Evolutionary conservation across 768 basidiomycete genomes (phyloP), one percentile per base, ranked within the genome.

Genomic region (Myochromella boudieri): DNA sequence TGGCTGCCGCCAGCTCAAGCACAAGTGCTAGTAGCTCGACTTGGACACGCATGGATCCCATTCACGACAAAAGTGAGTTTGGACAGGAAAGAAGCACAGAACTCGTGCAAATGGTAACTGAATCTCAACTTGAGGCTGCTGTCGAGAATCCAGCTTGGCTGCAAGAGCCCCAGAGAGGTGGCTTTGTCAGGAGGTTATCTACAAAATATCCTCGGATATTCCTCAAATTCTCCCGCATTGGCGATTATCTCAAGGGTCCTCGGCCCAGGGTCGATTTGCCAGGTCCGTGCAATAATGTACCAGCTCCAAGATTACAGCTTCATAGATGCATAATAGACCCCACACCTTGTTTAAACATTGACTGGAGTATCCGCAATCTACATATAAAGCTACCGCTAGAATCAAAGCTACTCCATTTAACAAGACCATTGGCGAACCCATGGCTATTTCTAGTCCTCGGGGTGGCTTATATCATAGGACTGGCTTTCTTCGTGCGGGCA

Each of bases 401-500:
- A 59, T 72, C 81, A 10, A 62, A 62, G 1, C 65, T 81, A 36
- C 62, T 81, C 31, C 72, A 72, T 26, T 37, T 69, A 44, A 87
- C 85, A 15, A 74, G 71, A 33, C 72, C 65, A 3, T 63, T 86
- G 44, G 76, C 79, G 5, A 66, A 66, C 18, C 68, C 74, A 12
- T 81, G 76, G 73, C 57, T 88, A 9, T 71, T 89, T 49, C 53
- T 75, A 28, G 28, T 84, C 44, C 69, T 89, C 12, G 75, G 60
- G 21, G 71, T 68, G 20, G 81, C 69, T 2, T 92, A 88, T 62
- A 82, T 92, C 52, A 72, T 90, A 41, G 78, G 75, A 24, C 72
- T 93, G 20, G 76, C 86, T 0, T 90, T 92, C 67, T 77, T 91
- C 52, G 67, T 81, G 9, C 77, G 87, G 14, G 75, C 82, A 7